Evolutionary conservation across 345 rosid genomes (phyloP).

Genomic region (Eucalyptus pauciflora): DNA sequence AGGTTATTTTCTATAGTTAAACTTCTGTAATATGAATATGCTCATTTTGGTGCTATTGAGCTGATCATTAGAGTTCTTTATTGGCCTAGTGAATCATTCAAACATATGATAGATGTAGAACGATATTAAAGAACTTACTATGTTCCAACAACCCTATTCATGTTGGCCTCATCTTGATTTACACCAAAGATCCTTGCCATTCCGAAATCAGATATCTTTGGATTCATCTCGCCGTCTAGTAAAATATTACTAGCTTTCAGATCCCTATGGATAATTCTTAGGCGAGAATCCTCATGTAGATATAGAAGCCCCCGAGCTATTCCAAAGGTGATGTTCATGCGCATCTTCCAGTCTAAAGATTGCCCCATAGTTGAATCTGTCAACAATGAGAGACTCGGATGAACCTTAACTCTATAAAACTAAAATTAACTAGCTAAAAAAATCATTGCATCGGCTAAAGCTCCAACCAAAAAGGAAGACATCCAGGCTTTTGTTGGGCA

Average conservation of each 20-base stretch:
- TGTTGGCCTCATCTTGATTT: constrained; percentile 13
- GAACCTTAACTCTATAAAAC: neutral
- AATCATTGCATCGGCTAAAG: neutral
- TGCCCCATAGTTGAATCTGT: neutral
- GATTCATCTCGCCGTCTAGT: constrained; percentile 12
- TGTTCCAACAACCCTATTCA: constrained; percentile 15
- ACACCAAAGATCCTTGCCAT: constrained; percentile 20
- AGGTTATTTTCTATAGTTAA: neutral
- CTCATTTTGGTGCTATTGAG: neutral
- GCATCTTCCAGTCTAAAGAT: constrained; percentile 12
- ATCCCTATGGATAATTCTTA: constrained; percentile 19
- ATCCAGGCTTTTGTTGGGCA: constrained; percentile 11
- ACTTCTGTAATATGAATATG: neutral
- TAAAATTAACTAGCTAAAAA: neutral
- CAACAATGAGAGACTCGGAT: neutral
- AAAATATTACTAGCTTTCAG: constrained; percentile 10
- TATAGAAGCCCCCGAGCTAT: constrained; percentile 24
- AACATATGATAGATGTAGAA: neutral
- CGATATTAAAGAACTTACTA: neutral
- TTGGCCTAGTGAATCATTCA: neutral
- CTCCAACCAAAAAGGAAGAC: neutral
- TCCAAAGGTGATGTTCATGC: constrained; percentile 16
- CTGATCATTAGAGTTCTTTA: neutral
- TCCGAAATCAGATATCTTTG: constrained; percentile 21
- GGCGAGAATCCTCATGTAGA: constrained; percentile 30